These are phyloP conservation scores for Phyllosticta ampelicida DNA, from an alignment of 2,329 filamentous ascomycete genomes.

Conservation along the genomic window DNA sequence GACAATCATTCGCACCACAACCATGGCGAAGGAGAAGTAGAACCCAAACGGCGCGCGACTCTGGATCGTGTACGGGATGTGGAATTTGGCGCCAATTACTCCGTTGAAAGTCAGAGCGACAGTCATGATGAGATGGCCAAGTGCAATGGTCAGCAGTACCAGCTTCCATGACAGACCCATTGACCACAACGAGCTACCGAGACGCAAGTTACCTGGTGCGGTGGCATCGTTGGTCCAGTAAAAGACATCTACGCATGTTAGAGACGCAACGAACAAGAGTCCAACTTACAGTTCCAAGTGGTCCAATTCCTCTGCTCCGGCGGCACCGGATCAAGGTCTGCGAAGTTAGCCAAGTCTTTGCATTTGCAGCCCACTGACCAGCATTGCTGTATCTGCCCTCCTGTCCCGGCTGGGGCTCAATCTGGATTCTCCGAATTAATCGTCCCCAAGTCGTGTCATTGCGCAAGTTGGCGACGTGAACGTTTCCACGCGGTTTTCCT, in stretches of 20 bases:
- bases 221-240: conserved; percentile 7
- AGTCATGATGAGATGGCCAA: neutral
- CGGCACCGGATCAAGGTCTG: conserved; percentile 13
- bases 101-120: conserved; percentile 1
- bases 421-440: neutral
- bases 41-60: neutral
- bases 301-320: conserved; percentile 12
- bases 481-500: neutral
- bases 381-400: neutral
- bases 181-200: conserved; percentile 1
- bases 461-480: neutral
- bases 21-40: conserved; percentile 3
- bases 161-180: conserved; percentile 5
- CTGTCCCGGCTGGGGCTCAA: neutral
- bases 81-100: conserved; percentile 1
- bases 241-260: neutral
- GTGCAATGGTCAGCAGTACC: neutral
- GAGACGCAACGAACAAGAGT: neutral
- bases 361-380: neutral
- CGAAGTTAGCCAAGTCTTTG: conserved; percentile 10
- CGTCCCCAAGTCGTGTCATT: neutral
- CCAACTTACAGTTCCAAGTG: conserved; percentile 12
- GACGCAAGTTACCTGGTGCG: neutral
- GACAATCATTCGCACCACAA: conserved; percentile 24
- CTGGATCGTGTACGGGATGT: conserved; percentile 3